Base-by-base conservation (phyloP, 2,329 filamentous ascomycete species). In the Pseudophaeomoniella oleicola region DNA sequence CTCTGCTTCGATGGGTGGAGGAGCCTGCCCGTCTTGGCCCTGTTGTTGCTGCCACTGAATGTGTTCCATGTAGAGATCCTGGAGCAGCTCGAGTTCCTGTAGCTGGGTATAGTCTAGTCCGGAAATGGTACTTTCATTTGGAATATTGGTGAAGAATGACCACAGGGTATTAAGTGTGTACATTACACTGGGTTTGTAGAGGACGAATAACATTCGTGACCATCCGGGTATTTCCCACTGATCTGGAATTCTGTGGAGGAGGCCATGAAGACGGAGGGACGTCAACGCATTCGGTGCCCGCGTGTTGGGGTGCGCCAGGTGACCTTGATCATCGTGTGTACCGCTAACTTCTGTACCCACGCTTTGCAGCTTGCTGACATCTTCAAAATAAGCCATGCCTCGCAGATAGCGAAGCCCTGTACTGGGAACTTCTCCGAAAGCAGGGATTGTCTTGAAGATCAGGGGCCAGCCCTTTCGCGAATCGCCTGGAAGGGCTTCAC, bases 201-300 rank as follows among this genome's bases (percentile, higher is more conserved):
- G 48, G 11, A 52, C 44, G 44, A 62, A 58, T 36, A 54, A 52
- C 32, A 63, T 50, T 9, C 58, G 52, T 4, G 36, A 46, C 55
- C 58, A 62, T 14, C 54, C 57, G 13, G 44, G 43, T 19, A 61
- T 49, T 3, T 46, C 48, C 1, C 49, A 54, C 18, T 55, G 30
- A 6, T 14, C 16, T 4, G 42, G 37, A 6, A 58, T 50, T 1
- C 45, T 39, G 36, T 63, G 57, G 4, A 46, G 45, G 35, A 61
- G 57, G 6, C 59, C 59, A 5, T 55, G 52, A 5, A 59, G 19
- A 11, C 46, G 46, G 10, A 46, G 40, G n/a, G 40, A 31, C 3
- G 39, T 17, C 6, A 27, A n/a, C 6, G 22, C 22, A 6, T n/a
- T n/a, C n/a, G 22, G n/a, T 9, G 22, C n/a, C n/a, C n/a, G 9